phyloP scores from a whole-genome alignment of 108 stramenopile species.

The Epipyxis sp. region DNA sequence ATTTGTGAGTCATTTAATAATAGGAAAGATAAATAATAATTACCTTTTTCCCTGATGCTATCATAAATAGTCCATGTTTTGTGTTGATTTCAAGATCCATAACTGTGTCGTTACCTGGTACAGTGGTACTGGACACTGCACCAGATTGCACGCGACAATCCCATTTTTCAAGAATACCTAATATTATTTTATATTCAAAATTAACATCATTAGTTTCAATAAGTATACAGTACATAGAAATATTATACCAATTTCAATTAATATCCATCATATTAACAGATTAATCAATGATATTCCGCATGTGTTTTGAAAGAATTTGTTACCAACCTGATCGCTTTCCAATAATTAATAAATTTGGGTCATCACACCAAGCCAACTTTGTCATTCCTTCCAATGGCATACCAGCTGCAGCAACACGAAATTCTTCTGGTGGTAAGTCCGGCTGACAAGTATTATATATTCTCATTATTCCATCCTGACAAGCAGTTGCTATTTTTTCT shows the following conservation, averaged over 20 bases:
- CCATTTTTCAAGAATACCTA: conserved; percentile 21
- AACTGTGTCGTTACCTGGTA: neutral
- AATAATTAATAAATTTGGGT: neutral
- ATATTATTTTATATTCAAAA: no score
- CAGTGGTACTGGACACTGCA: neutral
- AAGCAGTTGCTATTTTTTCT: conserved; percentile 73
- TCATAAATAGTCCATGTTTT: neutral
- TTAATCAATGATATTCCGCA: no score
- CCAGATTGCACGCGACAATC: neutral
- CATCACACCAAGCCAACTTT: conserved; percentile 36
- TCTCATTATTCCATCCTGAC: conserved; percentile 83
- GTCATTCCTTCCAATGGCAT: conserved; percentile 36
- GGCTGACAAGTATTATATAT: conserved; percentile 62
- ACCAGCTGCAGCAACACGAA: neutral
- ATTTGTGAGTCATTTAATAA: neutral
- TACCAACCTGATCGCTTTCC: neutral
- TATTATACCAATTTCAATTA: no score
- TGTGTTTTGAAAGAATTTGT: no score
- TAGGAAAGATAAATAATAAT: neutral
- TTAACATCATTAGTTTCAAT: no score
- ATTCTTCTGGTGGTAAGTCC: neutral
- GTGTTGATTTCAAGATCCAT: conserved; percentile 7
- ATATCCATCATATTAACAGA: no score
- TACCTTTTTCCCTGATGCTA: neutral
- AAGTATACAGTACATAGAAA: no score